Base-by-base conservation (phyloP, 2,329 filamentous ascomycete species). In the Xylaria sp. region DNA sequence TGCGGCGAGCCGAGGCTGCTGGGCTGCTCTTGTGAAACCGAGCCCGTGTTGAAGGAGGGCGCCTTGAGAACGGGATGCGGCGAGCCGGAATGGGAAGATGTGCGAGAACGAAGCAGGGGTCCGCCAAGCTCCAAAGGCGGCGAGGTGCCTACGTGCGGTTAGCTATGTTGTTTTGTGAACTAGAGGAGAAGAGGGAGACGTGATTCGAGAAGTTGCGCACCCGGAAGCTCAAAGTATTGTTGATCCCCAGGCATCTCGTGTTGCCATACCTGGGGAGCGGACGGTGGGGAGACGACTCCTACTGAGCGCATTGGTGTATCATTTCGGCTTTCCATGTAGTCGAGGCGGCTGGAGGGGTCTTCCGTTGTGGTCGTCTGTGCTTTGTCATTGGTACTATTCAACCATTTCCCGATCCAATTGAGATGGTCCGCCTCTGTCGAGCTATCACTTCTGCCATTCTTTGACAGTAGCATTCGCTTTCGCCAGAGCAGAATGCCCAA, bases 401-500 rank as follows among this genome's bases (percentile, higher is more conserved):
- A 82, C 87, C 87, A 90, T 1, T 81, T 82, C 12, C 83, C 75
- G 72, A 89, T 85, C 42, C 83, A 82, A 63, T 81, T 79, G 48
- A 82, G 81, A 29, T 81, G 81, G 51, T 86, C 84, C 32, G 32
- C 32, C 47, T 86, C 83, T 0, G 82, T 84, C 4, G 80, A 79
- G 2, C 78, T 78, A 2, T 82, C 81, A 68, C 80, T 80, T 32
- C 78, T 77, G 48, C 77, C 77, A 40, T 79, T 77, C 63, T 77
- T 78, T 62, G 77, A 78, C 59, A 85, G 76, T n/a, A 82, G 73
- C 73, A 79, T 82, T 64, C 85, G 82, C 1, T 84, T 83, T 8
- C 86, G 83, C 78, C 84, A 87, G 23, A 91, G 80, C 23, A 88
- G 80, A 50, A 87, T 81, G 5, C 81, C 80, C 16, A 90, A 82